phyloP scores from a whole-genome alignment of 2,329 filamentous ascomycete genomes.

The Talaromyces sp. region DNA sequence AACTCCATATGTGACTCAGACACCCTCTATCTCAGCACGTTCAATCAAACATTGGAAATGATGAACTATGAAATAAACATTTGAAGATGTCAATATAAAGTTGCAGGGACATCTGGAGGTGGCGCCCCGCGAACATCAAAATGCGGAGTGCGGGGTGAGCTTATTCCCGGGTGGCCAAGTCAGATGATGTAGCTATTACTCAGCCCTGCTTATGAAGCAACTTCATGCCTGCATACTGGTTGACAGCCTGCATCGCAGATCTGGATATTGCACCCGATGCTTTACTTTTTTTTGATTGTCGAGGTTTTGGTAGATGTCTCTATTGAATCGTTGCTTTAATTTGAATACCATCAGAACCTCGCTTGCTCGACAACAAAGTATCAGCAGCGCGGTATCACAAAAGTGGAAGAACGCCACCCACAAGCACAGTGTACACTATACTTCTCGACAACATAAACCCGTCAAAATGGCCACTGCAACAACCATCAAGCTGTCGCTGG shows the following conservation, averaged over 20 bases:
- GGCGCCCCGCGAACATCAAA: neutral
- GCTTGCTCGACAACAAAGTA: neutral
- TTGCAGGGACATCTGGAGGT: too few species aligned
- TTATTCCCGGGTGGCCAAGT: neutral
- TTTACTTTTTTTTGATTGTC: neutral
- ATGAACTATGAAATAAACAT: too few species aligned
- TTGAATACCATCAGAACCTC: neutral
- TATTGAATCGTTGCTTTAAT: neutral
- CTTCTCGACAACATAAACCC: neutral
- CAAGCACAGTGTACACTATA: neutral
- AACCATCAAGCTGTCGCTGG: conserved; percentile 40
- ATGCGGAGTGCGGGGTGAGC: neutral
- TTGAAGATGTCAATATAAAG: too few species aligned
- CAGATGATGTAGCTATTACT: neutral
- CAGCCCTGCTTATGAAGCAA: neutral
- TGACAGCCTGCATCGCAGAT: neutral
- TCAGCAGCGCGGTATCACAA: neutral
- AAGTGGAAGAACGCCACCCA: neutral
- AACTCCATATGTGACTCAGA: too few species aligned
- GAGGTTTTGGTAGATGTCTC: neutral
- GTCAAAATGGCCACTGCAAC: conserved; percentile 46
- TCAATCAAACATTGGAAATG: too few species aligned
- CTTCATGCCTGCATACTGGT: neutral
- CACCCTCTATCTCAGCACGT: too few species aligned
- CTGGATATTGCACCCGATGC: neutral